These are phyloP conservation scores for Pyrus pyrifolia DNA, from an alignment of 306 rosid genomes.

Conservation along the genomic window DNA sequence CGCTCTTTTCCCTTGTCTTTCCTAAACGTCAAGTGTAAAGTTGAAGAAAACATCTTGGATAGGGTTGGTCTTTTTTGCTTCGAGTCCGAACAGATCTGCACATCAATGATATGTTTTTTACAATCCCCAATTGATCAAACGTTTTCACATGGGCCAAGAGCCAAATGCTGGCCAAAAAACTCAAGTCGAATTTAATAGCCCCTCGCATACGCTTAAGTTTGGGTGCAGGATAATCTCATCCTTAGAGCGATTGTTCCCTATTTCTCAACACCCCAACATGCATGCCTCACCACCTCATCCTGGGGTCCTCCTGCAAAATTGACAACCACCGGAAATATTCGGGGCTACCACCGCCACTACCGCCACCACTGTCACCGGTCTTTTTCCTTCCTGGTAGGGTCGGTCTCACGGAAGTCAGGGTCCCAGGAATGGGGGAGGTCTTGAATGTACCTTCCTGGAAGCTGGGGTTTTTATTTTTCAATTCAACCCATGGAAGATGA, in stretches of 20 bases:
- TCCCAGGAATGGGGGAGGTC: neutral
- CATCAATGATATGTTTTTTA: neutral
- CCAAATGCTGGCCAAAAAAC: neutral
- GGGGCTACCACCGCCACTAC: neutral
- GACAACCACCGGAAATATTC: slow-evolving; percentile 6
- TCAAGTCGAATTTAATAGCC: neutral
- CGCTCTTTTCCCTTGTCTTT: no score
- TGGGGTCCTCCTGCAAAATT: neutral
- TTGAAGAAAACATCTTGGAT: neutral
- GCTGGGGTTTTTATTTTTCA: neutral
- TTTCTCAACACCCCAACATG: slow-evolving; percentile 9
- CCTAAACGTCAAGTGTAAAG: neutral
- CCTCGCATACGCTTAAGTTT: neutral
- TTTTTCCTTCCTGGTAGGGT: neutral
- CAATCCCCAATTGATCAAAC: neutral
- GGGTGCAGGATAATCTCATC: neutral
- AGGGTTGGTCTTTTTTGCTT: neutral
- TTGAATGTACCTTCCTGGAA: neutral
- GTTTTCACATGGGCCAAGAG: slow-evolving; percentile 6
- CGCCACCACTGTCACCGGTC: neutral
- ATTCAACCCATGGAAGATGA: neutral
- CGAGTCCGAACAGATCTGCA: neutral
- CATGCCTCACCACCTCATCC: neutral
- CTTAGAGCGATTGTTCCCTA: slow-evolving; percentile 5
- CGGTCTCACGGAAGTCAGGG: neutral